Base-by-base conservation (phyloP, 2,329 filamentous ascomycete species). In the Aspergillus vadensis region DNA sequence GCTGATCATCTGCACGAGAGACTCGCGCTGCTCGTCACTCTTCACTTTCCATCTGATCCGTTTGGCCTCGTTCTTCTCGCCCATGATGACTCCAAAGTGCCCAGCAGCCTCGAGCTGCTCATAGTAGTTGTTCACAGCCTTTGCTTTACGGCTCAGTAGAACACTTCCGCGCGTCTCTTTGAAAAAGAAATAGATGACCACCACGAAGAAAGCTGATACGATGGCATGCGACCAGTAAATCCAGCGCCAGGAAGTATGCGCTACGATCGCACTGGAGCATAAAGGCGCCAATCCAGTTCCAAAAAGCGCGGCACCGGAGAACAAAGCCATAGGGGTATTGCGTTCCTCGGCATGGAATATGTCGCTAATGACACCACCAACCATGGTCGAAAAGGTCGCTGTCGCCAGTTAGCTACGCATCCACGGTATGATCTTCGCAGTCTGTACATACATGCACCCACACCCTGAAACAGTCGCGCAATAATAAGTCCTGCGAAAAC, bases 301-400 rank as follows among this genome's bases (percentile, higher is more conserved):
- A 9, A 89, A 82, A 0, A 97, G 79, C 0, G 92, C 92, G 3
- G 83, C 81, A 0, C 89, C 91, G n/a, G 89, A 90, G 74, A 96
- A 97, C 0, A 96, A 73, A 0, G 91, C 89, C 94, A 97, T 97
- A 0, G 93, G 91, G 0, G 89, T 92, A 69, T 97, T 97, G 36
- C 94, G 83, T 48, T 91, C 88, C 61, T 90, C 80, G 9, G 91
- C 86, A 51, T 88, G 85, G 78, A 92, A 97, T 60, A 97, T 85
- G 70, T 97, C 93, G 54, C 90, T 89, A 43, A 97, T 89, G 4
- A 97, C 90, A 3, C 93, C 93, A n/a, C 93, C 93, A 0, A 96
- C 89, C 83, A 97, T 93, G 21, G 91, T 95, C 48, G 89, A 92
- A 72, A 96, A 96, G 0, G 85, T 87, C 36, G 73, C 76, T 79